phyloP scores from a whole-genome alignment of 2,329 filamentous ascomycete genomes.

The Cladorrhinum sp. region DNA sequence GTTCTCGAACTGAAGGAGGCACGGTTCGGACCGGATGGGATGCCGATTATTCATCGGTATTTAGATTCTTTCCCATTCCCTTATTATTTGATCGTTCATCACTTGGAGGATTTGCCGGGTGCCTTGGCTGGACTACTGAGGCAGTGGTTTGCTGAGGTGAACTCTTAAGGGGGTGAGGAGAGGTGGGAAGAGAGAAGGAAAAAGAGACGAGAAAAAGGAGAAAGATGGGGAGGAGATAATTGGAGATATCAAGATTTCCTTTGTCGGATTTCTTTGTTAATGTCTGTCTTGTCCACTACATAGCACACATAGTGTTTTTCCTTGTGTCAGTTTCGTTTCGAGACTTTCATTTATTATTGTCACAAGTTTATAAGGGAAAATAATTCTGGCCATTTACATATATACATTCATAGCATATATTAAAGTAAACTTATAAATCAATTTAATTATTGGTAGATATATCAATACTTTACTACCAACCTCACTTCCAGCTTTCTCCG shows the following conservation, averaged over 20 bases:
- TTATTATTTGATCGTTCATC: conserved; percentile 92
- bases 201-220: background rate
- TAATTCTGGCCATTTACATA: background rate
- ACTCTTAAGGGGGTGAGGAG: conserved; percentile 32
- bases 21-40: conserved; percentile 63
- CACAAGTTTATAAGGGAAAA: background rate
- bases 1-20: conserved; percentile 89
- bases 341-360: background rate
- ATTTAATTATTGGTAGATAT: too few species aligned
- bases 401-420: background rate
- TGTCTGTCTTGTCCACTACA: background rate
- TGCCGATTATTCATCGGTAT: conserved; percentile 83
- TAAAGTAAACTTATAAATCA: too few species aligned
- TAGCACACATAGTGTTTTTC: background rate
- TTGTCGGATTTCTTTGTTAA: background rate
- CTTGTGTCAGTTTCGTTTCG: background rate
- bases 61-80: conserved; percentile 95
- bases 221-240: background rate
- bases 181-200: background rate
- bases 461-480: too few species aligned
- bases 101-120: conserved; percentile 85
- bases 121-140: conserved; percentile 84
- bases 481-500: too few species aligned
- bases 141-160: conserved; percentile 87
- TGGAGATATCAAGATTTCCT: background rate